Evolutionary conservation across 352 stramenopile genomes (phyloP), one percentile per base, ranked within the genome.

Genomic region (Phytophthora capsici): DNA sequence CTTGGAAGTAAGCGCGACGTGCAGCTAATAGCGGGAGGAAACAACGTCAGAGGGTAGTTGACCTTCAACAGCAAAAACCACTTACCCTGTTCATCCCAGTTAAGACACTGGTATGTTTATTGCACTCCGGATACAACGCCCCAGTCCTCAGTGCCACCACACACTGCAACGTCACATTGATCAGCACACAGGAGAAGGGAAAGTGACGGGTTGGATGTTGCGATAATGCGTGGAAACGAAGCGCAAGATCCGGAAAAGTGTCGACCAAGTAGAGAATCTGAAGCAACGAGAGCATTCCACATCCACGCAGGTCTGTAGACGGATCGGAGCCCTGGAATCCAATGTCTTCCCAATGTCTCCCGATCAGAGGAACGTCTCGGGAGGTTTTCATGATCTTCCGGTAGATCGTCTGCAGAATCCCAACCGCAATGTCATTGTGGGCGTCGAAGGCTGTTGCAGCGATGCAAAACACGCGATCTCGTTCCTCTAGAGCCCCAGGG

Each of bases 291-390:
- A 98, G 73, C 25, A 97, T 80, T 26, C 91, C 88, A 30, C 88
- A 93, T 17, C 85, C 86, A 23, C 90, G 85, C 20, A 98, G 69
- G 58, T 98, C 91, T 1, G 89, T 98, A 1, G 89, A 80, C 5
- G 91, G 91, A 56, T 98, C 90, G 6, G 49, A 81, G 22, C 90
- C 91, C 59, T 97, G 91, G 57, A 98, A 98, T 14, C 91, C 91
- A 26, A 98, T 85, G 8, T 77, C 71, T 62, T 97, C 89, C 91
- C 90, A 97, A 60, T 97, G 88, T 13, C 63, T 58, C 14, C 88
- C 88, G 3, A 81, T 81, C 9, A 90, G 74, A 16, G 74, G 56
- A 26, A 87, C 73, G 12, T 86, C 75, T 10, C 62, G 58, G 10
- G 54, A 23, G 1, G 19, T 75, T 46, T 64, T 71, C 7, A 63